Conservation (phyloP, 805 yeast genomes). For the Candida vaughaniae region DNA sequence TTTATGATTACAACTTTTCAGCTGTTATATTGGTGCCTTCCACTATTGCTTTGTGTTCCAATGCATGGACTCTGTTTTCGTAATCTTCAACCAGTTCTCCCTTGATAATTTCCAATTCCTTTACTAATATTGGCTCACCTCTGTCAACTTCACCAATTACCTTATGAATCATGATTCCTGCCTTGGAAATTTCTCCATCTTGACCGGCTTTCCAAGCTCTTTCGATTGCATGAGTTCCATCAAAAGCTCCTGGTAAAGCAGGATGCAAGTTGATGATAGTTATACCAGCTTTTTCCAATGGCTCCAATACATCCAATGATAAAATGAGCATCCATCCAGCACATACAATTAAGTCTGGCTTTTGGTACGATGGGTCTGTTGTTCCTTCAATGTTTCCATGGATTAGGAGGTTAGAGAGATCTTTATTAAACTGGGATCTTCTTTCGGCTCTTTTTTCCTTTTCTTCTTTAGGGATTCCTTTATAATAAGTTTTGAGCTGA, state of each 20-base stretch:
- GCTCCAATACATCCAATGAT: slow-evolving; percentile 70
- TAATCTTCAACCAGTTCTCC: slow-evolving; percentile 79
- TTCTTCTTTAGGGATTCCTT: slow-evolving; percentile 70
- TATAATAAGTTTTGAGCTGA: slow-evolving; percentile 68
- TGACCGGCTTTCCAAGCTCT: slow-evolving; percentile 96
- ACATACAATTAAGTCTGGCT: slow-evolving; percentile 88
- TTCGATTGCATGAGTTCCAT: slow-evolving; percentile 95
- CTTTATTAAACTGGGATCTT: slow-evolving; percentile 71
- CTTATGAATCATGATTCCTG: slow-evolving; percentile 95
- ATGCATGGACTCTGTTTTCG: slow-evolving; percentile 75
- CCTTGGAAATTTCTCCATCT: slow-evolving; percentile 67
- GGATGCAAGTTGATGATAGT: slow-evolving; percentile 94
- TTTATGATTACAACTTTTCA: too few species aligned
- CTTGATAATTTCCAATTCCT: slow-evolving; percentile 66
- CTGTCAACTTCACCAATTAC: slow-evolving; percentile 96
- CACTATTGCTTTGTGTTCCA: slow-evolving; percentile 90
- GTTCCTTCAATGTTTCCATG: slow-evolving; percentile 42
- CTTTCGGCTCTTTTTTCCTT: slow-evolving; percentile 55
- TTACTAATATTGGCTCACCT: slow-evolving; percentile 86
- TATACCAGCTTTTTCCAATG: slow-evolving; percentile 56
- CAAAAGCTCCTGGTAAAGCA: slow-evolving; percentile 95
- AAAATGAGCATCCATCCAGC: slow-evolving; percentile 98
- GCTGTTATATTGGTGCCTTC: slow-evolving; percentile 82
- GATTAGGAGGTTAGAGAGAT: slow-evolving; percentile 69
- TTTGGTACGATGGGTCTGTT: slow-evolving; percentile 29